Evolutionary conservation across 805 yeast species (phyloP), one percentile per base, ranked within the genome.

Genomic region (Candida chilensis): DNA sequence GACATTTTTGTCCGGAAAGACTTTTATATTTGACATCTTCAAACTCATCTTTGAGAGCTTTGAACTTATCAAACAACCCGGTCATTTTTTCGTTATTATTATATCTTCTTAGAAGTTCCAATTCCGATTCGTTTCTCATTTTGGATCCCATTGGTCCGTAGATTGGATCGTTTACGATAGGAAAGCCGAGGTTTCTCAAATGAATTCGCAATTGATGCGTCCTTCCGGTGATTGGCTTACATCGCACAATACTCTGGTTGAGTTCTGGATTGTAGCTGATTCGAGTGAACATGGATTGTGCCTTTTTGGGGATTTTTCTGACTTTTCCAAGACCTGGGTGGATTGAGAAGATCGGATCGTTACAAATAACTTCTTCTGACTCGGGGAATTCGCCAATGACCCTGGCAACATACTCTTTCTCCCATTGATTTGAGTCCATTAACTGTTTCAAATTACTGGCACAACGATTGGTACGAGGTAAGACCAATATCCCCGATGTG

Each of bases 201-300:
- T 73, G 79, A 4, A 73, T 68, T 9, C 79, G 50, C 16, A 73
- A 71, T 44, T 73, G 79, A 46, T 73, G 79, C 45, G 69, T 69
- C 36, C 67, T 54, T 0, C 79, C 79, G 1, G 76, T 67, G 5
- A 64, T 35, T 0, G 78, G 78, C 25, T 43, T 45, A 37, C 78
- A 73, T 32, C 42, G 32, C 2, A 73, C 71, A 1, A 72, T 44
- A 37, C 73, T 67, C 33, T 69, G 50, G 34, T 59, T 33, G 9
- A 38, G 15, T 1, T 36, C 32, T 1, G 34, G 13, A 34, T 44
- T 46, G 38, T 63, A 67, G 13, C 30, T 35, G 1, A 68, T 8
- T 6, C 48, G 32, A 27, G 44, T 33, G 35, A 65, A 62, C 3
- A 43, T 33, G 2, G 70, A 61, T 9, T 52, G 39, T 3, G 67